Evolutionary conservation across 805 yeast species (phyloP).

Genomic region (Schwanniomyces vanrijiae): DNA sequence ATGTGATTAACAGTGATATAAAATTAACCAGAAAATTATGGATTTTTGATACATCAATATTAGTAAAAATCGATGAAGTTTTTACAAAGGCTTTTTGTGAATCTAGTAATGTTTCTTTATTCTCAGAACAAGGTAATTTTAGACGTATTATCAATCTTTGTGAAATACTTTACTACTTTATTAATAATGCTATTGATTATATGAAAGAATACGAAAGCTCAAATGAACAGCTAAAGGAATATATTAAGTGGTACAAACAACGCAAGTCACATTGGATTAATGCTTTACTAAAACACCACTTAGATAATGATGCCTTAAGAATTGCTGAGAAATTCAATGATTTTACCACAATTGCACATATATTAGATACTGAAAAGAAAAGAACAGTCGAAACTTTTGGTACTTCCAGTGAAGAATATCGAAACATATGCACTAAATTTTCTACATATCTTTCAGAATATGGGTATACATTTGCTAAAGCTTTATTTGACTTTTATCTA

Average conservation of each 20-base stretch:
- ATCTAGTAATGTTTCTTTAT: constrained; percentile 8
- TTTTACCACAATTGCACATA: constrained; percentile 59
- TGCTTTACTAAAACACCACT: constrained; percentile 49
- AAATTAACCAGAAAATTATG: constrained; percentile 38
- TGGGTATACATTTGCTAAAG: constrained; percentile 68
- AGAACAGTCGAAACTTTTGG: constrained; percentile 18
- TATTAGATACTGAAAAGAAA: constrained; percentile 34
- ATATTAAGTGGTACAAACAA: constrained; percentile 31
- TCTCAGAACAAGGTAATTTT: constrained; percentile 14
- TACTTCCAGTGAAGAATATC: constrained; percentile 12
- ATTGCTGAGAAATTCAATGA: constrained; percentile 70
- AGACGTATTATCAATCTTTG: constrained; percentile 22
- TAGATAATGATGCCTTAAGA: constrained; percentile 53
- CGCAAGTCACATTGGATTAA: constrained; percentile 56
- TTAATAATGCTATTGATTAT: constrained; percentile 33
- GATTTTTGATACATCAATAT: constrained; percentile 45
- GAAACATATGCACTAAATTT: constrained; percentile 28
- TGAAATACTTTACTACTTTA: constrained; percentile 34
- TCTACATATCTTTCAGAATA: constrained; percentile 56
- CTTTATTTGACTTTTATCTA: constrained; percentile 60
- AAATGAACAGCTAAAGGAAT: constrained; percentile 25
- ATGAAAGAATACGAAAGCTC: constrained; percentile 25
- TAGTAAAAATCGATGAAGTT: constrained; percentile 40
- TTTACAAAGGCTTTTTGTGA: constrained; percentile 27
- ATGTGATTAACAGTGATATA: constrained; percentile 26